phyloP scores from a whole-genome alignment of 2,329 filamentous ascomycete genomes.

The Orbilia oligospora region DNA sequence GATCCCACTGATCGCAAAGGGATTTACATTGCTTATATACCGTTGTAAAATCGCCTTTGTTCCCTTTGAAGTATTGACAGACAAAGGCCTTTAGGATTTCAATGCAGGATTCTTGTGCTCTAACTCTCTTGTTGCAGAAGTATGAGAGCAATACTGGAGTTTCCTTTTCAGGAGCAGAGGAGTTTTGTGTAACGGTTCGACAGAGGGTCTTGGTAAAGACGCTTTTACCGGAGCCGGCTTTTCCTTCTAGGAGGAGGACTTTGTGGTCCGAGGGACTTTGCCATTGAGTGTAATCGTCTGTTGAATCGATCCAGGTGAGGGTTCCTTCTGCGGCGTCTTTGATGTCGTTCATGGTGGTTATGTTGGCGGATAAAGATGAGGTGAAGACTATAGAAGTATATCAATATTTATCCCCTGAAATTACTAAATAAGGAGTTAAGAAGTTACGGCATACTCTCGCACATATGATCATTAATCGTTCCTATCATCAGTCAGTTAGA shows the following conservation, averaged over 20 bases:
- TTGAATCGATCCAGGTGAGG: conserved; percentile 25
- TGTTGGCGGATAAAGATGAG: neutral
- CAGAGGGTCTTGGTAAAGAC: conserved; percentile 42
- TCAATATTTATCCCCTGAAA: neutral
- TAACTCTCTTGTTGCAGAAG: conserved; percentile 40
- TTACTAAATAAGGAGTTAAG: neutral
- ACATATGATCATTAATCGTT: conserved; percentile 37
- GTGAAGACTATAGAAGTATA: conserved; percentile 21
- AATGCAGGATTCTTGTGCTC: conserved; percentile 16
- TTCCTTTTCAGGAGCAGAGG: neutral
- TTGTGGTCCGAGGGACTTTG: conserved; percentile 3
- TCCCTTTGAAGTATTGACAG: conserved; percentile 26
- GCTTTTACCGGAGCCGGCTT: conserved; percentile 41
- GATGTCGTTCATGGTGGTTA: conserved; percentile 35
- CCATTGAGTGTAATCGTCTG: conserved; percentile 20
- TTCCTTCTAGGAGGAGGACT: conserved; percentile 33
- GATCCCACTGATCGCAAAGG: conserved; percentile 18
- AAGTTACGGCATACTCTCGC: conserved; percentile 30
- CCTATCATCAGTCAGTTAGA: neutral
- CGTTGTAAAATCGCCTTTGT: conserved; percentile 29
- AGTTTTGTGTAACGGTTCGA: neutral
- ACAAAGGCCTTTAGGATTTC: conserved; percentile 30
- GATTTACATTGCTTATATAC: conserved; percentile 2
- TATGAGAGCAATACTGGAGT: conserved; percentile 13
- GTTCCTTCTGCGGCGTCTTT: conserved; percentile 34